A percentile compares a stretch with the other conserved stretches of the same genome.
Conservation (phyloP, 306 rosid genomes). For the Quercus rubra region DNA sequence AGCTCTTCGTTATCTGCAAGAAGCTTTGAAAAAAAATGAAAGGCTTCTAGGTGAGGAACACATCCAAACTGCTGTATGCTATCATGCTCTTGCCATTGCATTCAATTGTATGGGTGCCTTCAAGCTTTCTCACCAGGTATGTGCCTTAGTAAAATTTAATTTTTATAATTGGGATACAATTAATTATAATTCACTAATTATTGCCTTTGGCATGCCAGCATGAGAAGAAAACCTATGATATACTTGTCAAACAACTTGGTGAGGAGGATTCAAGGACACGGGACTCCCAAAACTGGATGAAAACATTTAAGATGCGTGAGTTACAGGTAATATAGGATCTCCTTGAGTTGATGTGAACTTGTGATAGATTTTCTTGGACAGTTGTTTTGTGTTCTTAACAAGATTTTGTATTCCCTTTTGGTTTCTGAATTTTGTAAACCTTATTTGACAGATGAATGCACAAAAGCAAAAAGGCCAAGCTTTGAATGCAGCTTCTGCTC, state of each 20-base stretch:
- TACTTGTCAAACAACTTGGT: constrained; percentile 95
- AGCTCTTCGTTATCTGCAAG: constrained; percentile 98
- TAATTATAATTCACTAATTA: constrained; percentile 11
- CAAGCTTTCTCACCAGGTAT: constrained; percentile 96
- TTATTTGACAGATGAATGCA: constrained; percentile 65
- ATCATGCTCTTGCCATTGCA: constrained; percentile 97
- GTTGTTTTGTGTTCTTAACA: not conserved
- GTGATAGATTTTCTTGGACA: not conserved
- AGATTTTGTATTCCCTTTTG: not conserved
- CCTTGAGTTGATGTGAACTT: not conserved
- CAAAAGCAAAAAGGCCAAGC: constrained; percentile 98
- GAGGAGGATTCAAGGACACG: constrained; percentile 94
- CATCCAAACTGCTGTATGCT: constrained; percentile 98
- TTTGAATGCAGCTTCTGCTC: constrained; percentile 76
- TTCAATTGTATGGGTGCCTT: constrained; percentile 97
- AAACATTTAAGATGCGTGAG: constrained; percentile 94
- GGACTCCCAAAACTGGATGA: constrained; percentile 95
- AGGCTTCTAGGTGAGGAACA: constrained; percentile 97
- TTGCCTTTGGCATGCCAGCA: constrained; percentile 53
- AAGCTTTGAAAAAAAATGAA: constrained; percentile 94
- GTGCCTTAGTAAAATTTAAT: not conserved
- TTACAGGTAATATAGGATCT: constrained; percentile 51
- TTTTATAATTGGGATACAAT: not conserved
- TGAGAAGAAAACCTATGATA: constrained; percentile 92
- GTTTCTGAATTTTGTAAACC: not conserved